Evolutionary conservation across 768 basidiomycete species (phyloP), one percentile per base, ranked within the genome.

Genomic region (Hygrocybe coccinea): DNA sequence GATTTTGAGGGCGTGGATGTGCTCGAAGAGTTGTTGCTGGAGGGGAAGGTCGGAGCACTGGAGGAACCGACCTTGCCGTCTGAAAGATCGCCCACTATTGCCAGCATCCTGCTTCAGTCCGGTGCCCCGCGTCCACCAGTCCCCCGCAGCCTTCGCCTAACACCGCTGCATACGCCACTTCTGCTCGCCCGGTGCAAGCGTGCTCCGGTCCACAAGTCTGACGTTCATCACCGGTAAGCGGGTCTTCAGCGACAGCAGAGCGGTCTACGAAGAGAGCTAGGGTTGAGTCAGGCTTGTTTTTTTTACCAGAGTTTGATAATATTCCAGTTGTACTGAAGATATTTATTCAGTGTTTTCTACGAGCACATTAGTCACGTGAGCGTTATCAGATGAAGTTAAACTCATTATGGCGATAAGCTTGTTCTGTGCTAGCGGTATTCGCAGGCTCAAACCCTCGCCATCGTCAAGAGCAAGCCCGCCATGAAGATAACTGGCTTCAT

Each of bases 141-240:
- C 50, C 15, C 50, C 50, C 21, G 50, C n/a, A 7, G 50, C 50
- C 17, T 35, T 51, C 29, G 50, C 50, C 6, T 22, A 35, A 15
- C 36, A 21, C 9, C 11, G 34, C 35, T 17, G 14, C 34, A 9
- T 51, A 51, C 35, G 37, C 50, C 15, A 51, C 50, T 21, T 51
- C 50, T 36, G 22, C 50, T 51, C 22, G 50, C 50, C 8, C 34
- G 50, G n/a, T 51, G 15, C 34, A 35, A 33, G 36, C 50, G 50
- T 21, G 36, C 50, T n/a, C 11, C 14, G 36, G 34, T 51, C 50
- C 14, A 15, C 35, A 51, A 11, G 29, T 14, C 11, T 51, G 17
- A 14, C 50, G 19, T 17, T 51, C 50, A n/a, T n/a, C 19, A 11
- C 8, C 29, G 34, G 50, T 15, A n/a, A 33, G 14, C 50, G 50